Evolutionary conservation across 2,329 filamentous ascomycete species (phyloP), one percentile per base, ranked within the genome.

Genomic region (Ophiostoma triangulosporum): DNA sequence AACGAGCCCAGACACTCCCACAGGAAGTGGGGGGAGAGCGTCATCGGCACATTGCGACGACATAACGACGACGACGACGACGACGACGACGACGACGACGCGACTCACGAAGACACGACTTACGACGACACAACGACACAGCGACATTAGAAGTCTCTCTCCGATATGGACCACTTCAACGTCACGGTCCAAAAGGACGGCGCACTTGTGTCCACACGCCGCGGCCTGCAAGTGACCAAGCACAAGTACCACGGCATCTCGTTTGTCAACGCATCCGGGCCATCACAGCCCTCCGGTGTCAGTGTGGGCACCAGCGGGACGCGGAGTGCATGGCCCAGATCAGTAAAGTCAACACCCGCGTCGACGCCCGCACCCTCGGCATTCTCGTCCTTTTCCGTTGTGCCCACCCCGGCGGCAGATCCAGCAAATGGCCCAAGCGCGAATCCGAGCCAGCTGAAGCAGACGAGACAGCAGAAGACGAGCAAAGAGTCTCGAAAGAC

Each of bases 201-300:
- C 24, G 62, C 64, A 36, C 59, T 70, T 38, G 64, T 69, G 50
- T 65, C 66, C 33, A 70, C 66, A 0, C 62, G 66, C 26, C 63
- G 66, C 31, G 69, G 69, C 8, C 60, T 70, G 45, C 66, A 68
- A 56, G 66, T 70, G 12, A 67, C 68, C 22, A 68, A 68, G 57
- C 64, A 68, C 52, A 69, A 66, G 57, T 65, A 69, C 57, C 64
- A 68, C 53, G 68, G 68, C 31, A 62, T 63, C 22, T 68, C 66
- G 4, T 70, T 70, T 53, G 68, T 70, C 53, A 70, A 70, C 57
- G 56, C 65, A 4, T 62, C 57, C 6, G 50, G 52, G 6, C 62
- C 64, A 11, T 57, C 59, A 4, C 51, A 58, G 11, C 40, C 53
- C 11, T n/a, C 40, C 7, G 51, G 57, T 24, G 49, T 36, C 12